These are phyloP conservation scores for Eimeria necatrix DNA, from an alignment of 169 alveolate species.

Conservation along the genomic window DNA sequence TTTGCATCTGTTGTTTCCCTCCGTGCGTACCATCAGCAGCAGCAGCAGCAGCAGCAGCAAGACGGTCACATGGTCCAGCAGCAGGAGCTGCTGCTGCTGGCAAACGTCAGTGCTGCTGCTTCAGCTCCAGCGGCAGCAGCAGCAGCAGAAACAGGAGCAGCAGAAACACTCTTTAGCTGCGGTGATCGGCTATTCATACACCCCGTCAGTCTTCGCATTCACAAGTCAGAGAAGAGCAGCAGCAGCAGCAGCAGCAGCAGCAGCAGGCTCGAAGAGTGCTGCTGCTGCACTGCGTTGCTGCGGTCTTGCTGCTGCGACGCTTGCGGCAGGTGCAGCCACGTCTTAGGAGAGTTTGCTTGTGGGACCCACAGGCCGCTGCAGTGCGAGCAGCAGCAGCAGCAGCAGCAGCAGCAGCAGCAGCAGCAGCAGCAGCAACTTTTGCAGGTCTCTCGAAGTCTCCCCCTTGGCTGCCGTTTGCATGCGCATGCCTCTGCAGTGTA, in stretches of 20 bases:
- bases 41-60: slow-evolving; percentile 47
- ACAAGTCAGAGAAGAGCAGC: slow-evolving; percentile 15
- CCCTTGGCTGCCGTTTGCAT: not conserved
- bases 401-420: slow-evolving; percentile 37
- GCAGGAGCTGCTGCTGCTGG: slow-evolving; percentile 64
- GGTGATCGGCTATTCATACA: slow-evolving; percentile 50
- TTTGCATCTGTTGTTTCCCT: not conserved
- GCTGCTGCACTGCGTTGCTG: slow-evolving; percentile 68
- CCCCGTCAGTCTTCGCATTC: slow-evolving; percentile 40
- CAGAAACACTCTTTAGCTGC: slow-evolving; percentile 18
- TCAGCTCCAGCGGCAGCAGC: slow-evolving; percentile 20
- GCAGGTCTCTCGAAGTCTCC: not conserved
- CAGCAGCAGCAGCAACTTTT: not conserved
- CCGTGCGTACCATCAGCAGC: slow-evolving; percentile 41
- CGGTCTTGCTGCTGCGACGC: slow-evolving; percentile 50
- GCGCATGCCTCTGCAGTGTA: slow-evolving; percentile 63
- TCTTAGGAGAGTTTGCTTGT: slow-evolving; percentile 4
- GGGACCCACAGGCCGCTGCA: slow-evolving; percentile 50
- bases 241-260: slow-evolving; percentile 54
- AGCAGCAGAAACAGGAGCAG: slow-evolving; percentile 49
- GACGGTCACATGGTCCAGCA: not conserved
- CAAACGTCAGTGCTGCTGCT: slow-evolving; percentile 49
- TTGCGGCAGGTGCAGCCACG: slow-evolving; percentile 35
- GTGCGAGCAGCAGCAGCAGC: slow-evolving; percentile 24
- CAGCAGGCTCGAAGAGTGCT: not conserved